A percentile compares a stretch with the other conserved stretches of the same genome.
These are phyloP conservation scores for Triangularia verruculosa DNA, from an alignment of 2,329 filamentous ascomycete species.

Conservation along the genomic window DNA sequence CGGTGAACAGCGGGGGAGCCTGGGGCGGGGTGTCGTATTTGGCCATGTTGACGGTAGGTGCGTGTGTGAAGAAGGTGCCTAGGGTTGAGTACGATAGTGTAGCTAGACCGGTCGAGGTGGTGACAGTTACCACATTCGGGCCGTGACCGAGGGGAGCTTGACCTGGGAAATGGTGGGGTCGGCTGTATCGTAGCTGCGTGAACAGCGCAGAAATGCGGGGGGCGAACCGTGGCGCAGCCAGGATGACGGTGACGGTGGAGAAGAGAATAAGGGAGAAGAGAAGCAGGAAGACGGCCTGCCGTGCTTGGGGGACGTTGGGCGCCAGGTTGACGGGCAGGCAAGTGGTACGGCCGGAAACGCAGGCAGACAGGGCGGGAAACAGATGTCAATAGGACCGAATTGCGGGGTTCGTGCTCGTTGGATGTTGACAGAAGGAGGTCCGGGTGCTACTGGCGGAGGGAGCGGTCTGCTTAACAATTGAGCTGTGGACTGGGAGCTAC, in stretches of 20 bases:
- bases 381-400: not conserved
- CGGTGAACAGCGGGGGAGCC: constrained; percentile 72
- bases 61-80: constrained; percentile 41
- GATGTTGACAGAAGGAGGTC: not conserved
- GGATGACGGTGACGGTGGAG: constrained; percentile 54
- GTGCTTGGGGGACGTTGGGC: constrained; percentile 28
- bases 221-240: constrained; percentile 62
- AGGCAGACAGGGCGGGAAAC: not conserved
- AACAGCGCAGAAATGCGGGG: constrained; percentile 58
- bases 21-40: constrained; percentile 74
- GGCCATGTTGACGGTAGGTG: constrained; percentile 59
- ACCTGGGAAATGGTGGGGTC: constrained; percentile 32
- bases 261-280: constrained; percentile 56
- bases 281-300: constrained; percentile 37
- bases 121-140: constrained; percentile 7
- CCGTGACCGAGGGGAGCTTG: not conserved
- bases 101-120: constrained; percentile 21
- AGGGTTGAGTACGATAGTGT: constrained; percentile 32
- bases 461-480: constrained; percentile 4
- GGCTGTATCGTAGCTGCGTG: constrained; percentile 49
- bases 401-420: not conserved
- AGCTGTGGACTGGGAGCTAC: not conserved
- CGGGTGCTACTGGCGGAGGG: not conserved
- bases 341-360: not conserved
- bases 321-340: constrained; percentile 37